Base-by-base conservation (phyloP, 2,329 filamentous ascomycete species). In the Xylariaceae sp. region DNA sequence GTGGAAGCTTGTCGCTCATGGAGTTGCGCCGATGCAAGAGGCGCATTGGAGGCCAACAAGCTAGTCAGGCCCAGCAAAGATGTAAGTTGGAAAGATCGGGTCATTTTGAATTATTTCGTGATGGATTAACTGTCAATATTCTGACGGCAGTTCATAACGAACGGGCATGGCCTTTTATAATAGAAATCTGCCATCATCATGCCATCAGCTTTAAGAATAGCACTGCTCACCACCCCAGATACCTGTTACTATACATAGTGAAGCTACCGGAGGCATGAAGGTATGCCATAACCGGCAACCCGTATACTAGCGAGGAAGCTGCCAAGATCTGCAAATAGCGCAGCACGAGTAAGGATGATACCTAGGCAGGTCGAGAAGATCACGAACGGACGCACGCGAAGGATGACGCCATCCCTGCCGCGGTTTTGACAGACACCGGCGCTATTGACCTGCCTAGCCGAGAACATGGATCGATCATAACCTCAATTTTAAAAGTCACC, bases 1-100 rank as follows among this genome's bases (percentile, higher is more conserved):
- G 53, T 64, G 10, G 62, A 63, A 34, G 34, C 53, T 53, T 63
- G 61, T 35, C 61, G 61, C 50, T 50, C 42, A 15, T 30, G 37
- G 15, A 17, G 47, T 6, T 58, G 56, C 5, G 2, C 35, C 9
- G 48, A 49, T 9, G 48, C 48, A 15, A 51, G 55, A 39, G 47
- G 55, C 35, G 23, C n/a, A 15, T 45, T 52, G 17, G 54, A 55
- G 8, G 59, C n/a, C 13, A 57, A 56, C 47, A 57, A 55, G 30
- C 57, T n/a, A 10, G 48, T 39, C 51, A 64, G 51, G 50, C 57
- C 52, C 53, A 62, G 51, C n/a, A 4, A 45, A 23, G 55, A 49
- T 13, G 48, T 53, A 17, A 62, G 55, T 53, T 56, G 53, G 15
- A 63, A 35, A 51, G 49, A 30, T 35, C 52, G 59, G 4, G 51